Evolutionary conservation across 148 eudicot genomes (phyloP).

Genomic region (Silene conica): DNA sequence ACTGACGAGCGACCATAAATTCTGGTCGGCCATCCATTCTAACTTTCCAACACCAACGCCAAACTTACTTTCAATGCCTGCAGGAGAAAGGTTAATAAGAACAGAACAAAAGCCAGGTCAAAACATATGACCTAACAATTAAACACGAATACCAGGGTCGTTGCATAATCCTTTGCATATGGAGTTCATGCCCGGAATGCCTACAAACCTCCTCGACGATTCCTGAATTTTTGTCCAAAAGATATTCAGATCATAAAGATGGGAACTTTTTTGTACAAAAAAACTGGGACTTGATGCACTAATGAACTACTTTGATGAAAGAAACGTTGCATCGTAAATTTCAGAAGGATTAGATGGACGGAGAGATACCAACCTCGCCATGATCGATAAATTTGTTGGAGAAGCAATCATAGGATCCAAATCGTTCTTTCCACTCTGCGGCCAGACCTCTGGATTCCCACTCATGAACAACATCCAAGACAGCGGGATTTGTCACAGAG

Average conservation of each 20-base stretch:
- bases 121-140: background rate
- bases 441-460: constrained; percentile 87
- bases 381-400: constrained; percentile 48
- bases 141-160: constrained; percentile 55
- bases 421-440: constrained; percentile 76
- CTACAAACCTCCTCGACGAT: constrained; percentile 69
- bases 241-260: constrained; percentile 7
- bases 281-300: background rate
- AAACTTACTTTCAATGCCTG: constrained; percentile 72
- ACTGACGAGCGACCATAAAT: constrained; percentile 63
- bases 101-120: constrained; percentile 16
- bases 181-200: constrained; percentile 92
- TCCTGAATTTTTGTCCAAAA: constrained; percentile 45
- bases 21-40: constrained; percentile 61
- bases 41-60: constrained; percentile 68
- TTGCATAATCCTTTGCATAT: constrained; percentile 70
- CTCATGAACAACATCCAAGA: constrained; percentile 46
- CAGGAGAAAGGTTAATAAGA: constrained; percentile 1
- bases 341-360: background rate
- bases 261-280: background rate
- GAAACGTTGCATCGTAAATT: background rate
- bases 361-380: constrained; percentile 46
- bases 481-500: constrained; percentile 46
- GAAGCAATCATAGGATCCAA: constrained; percentile 64
- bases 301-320: background rate